These are phyloP conservation scores for Teratosphaeria destructans DNA, from an alignment of 2,329 filamentous ascomycete genomes.

Conservation along the genomic window DNA sequence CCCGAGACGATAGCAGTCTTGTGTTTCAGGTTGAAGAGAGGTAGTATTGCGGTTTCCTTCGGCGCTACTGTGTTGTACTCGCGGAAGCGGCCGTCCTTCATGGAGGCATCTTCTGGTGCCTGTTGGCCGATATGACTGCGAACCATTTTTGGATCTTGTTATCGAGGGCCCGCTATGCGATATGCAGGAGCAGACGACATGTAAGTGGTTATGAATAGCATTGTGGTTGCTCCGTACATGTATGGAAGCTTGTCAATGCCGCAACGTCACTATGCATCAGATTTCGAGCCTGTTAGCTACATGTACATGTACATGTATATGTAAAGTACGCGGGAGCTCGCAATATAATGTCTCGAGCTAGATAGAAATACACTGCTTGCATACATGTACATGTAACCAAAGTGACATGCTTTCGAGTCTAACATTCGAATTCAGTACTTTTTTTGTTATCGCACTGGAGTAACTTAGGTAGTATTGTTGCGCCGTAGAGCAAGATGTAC, in stretches of 20 bases:
- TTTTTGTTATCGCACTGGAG: too few relatives aligned
- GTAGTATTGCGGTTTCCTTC: slow-evolving; percentile 14
- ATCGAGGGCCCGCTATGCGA: neutral
- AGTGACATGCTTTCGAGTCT: too few relatives aligned
- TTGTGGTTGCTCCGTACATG: neutral
- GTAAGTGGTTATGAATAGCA: neutral
- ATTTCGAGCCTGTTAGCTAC: too few relatives aligned
- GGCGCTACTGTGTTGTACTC: slow-evolving; percentile 27
- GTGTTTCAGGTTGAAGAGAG: slow-evolving; percentile 24
- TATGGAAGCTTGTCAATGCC: neutral
- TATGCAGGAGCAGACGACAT: neutral
- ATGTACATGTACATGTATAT: too few relatives aligned
- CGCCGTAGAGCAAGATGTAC: too few relatives aligned
- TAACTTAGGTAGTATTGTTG: too few relatives aligned
- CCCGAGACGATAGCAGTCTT: slow-evolving; percentile 28
- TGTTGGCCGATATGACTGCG: slow-evolving; percentile 1
- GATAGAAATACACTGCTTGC: too few relatives aligned
- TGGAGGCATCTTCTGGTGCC: slow-evolving; percentile 23
- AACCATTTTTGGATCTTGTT: neutral
- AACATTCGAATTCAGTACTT: too few relatives aligned
- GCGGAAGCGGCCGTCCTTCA: slow-evolving; percentile 26
- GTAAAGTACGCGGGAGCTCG: too few relatives aligned
- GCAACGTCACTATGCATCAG: neutral
- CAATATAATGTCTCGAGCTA: too few relatives aligned
- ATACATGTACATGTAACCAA: too few relatives aligned